Percentiles rank a stretch among this genome's conserved stretches.
phyloP scores from a whole-genome alignment of 1,139 yeast genomes.

The Pichia terricola region DNA sequence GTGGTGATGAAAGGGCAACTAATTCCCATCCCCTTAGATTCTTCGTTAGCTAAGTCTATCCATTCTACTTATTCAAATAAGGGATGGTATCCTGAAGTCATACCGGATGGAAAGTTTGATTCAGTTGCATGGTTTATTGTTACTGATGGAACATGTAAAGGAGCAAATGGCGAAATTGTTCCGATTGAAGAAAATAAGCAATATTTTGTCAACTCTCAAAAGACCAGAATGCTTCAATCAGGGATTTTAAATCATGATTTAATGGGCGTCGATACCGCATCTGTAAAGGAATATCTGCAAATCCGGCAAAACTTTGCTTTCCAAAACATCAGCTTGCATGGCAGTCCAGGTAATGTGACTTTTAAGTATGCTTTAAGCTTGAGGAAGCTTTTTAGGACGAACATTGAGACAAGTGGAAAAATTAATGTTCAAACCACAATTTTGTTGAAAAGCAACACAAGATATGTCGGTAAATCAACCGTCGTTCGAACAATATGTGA shows the following conservation, averaged over 20 bases:
- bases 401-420: slow-evolving; percentile 23
- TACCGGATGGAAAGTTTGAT: slow-evolving; percentile 59
- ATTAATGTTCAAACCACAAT: slow-evolving; percentile 46
- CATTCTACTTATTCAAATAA: slow-evolving; percentile 33
- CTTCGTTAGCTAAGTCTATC: slow-evolving; percentile 54
- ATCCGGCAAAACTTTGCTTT: slow-evolving; percentile 31
- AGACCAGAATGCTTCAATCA: slow-evolving; percentile 59
- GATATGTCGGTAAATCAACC: slow-evolving; percentile 75
- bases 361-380: slow-evolving; percentile 49
- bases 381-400: slow-evolving; percentile 39
- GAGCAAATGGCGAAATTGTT: slow-evolving; percentile 21
- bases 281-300: slow-evolving; percentile 30
- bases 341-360: not conserved
- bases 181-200: slow-evolving; percentile 31
- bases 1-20: slow-evolving; percentile 54
- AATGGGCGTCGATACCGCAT: slow-evolving; percentile 25
- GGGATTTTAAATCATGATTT: slow-evolving; percentile 31
- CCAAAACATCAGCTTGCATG: slow-evolving; percentile 9
- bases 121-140: slow-evolving; percentile 79
- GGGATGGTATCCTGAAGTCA: slow-evolving; percentile 29
- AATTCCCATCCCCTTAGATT: slow-evolving; percentile 72
- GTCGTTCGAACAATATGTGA: slow-evolving; percentile 46
- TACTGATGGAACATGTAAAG: slow-evolving; percentile 35
- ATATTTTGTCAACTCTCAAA: slow-evolving; percentile 51
- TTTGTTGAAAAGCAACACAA: slow-evolving; percentile 54